A percentile compares a stretch with the other conserved stretches of the same genome.
Conservation (phyloP, 371 early-diverging fungal species). For the Apophysomyces elegans region DNA sequence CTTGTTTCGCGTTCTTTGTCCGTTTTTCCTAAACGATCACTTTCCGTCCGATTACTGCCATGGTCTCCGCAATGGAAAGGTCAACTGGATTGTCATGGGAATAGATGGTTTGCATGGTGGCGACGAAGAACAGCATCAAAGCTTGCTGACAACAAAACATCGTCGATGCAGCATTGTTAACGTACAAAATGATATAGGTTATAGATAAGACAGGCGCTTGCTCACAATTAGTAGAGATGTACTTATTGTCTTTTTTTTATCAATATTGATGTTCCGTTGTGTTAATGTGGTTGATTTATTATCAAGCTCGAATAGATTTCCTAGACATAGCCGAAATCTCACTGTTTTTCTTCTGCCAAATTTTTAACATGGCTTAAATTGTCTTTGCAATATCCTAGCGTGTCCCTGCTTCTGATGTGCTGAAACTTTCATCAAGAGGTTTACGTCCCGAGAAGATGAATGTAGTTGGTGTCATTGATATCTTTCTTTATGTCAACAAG, state of each 20-base stretch:
- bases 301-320: too few relatives aligned
- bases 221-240: neutral
- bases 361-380: too few relatives aligned
- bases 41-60: constrained; percentile 63
- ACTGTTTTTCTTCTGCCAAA: too few relatives aligned
- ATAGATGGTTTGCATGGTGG: constrained; percentile 38
- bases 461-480: too few relatives aligned
- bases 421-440: too few relatives aligned
- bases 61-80: constrained; percentile 45
- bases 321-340: too few relatives aligned
- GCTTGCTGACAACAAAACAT: neutral
- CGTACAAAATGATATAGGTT: neutral
- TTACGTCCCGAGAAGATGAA: too few relatives aligned
- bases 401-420: too few relatives aligned
- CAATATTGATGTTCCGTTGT: too few relatives aligned
- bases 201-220: neutral
- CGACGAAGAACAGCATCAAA: constrained; percentile 8
- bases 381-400: too few relatives aligned
- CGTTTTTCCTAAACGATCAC: constrained; percentile 66
- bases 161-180: constrained; percentile 14
- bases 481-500: too few relatives aligned
- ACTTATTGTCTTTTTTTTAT: neutral
- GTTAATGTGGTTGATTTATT: too few relatives aligned
- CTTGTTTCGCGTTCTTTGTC: constrained; percentile 54
- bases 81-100: constrained; percentile 30